These are phyloP conservation scores for Moniliella sp. DNA, from an alignment of 1,284 basidiomycete genomes.

Conservation along the genomic window DNA sequence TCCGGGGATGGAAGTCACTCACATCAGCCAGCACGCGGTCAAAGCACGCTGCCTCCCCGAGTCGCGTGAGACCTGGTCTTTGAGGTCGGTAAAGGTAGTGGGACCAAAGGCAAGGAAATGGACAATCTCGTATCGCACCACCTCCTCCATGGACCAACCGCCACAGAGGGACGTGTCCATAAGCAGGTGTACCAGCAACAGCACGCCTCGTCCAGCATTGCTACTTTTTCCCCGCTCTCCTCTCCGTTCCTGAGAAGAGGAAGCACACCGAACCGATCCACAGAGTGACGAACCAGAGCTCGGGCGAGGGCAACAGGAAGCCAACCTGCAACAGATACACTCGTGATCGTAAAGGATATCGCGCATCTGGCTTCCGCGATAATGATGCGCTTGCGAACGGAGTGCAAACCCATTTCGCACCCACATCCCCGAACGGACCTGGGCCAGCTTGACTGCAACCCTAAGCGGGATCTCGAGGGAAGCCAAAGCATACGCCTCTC, in stretches of 20 bases:
- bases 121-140: constrained; percentile 63
- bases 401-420: constrained; percentile 90
- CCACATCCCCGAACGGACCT: constrained; percentile 86
- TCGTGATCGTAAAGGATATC: constrained; percentile 95
- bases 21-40: constrained; percentile 59
- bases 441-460: constrained; percentile 46
- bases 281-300: constrained; percentile 68
- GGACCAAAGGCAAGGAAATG: constrained; percentile 74
- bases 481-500: too few species aligned
- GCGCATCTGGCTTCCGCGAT: constrained; percentile 80
- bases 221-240: too few species aligned
- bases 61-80: constrained; percentile 75
- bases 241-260: too few species aligned
- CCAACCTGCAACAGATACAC: constrained; percentile 53
- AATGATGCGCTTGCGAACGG: constrained; percentile 82
- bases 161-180: constrained; percentile 61
- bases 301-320: constrained; percentile 67
- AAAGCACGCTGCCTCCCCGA: constrained; percentile 64
- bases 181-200: constrained; percentile 60
- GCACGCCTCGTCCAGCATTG: too few species aligned
- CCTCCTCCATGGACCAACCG: constrained; percentile 46
- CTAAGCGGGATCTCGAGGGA: constrained; percentile 22
- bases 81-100: constrained; percentile 71
- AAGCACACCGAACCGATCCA: constrained; percentile 47
- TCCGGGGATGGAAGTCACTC: constrained; percentile 62